Base-by-base conservation (phyloP, 2,329 filamentous ascomycete genomes). In the Microdochium paspali region DNA sequence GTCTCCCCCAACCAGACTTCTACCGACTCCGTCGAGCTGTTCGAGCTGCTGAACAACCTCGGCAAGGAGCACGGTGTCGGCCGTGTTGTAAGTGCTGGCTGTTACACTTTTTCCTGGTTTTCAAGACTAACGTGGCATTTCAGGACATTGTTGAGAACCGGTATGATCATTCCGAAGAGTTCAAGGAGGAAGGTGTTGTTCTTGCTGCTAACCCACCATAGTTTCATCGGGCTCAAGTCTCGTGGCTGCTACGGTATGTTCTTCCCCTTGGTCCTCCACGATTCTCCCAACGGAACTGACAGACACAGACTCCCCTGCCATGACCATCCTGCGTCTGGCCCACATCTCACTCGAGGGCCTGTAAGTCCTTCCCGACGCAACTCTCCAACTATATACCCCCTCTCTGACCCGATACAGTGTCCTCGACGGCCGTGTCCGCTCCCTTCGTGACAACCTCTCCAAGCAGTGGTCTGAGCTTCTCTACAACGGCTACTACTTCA, bases 61-160 rank as follows among this genome's bases (percentile, higher is more conserved):
- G 87, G 79, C 54, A 77, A 79, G 63, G 76, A 72, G 54, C 73
- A 89, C 69, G 87, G 87, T 63, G 79, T 91, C 55, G 87, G 87
- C 58, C 75, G 87, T 59, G 84, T 91, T 55, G 87, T 91, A 66
- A 91, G 91, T 61, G 86, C 90, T 51, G 85, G 89, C 67, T 61
- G 54, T 51, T 49, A 47, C 20, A 50, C 44, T 46, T 32, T 13
- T 23, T 12, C 35, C 24, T 31, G 31, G 24, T 24, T 24, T 40
- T 9, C 26, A n/a, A 13, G 26, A 4, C 18, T 18, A 32, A 25
- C 21, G 13, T 44, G 10, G 24, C 13, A 10, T 13, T 15, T 10
- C 18, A 24, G 21, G 9, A 49, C 50, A 45, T 50, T 10, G 48
- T 47, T 23, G 48, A 54, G 61, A 86, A 87, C 71, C 78, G 87